These are phyloP conservation scores for Candida corydali DNA, from an alignment of 805 yeast genomes.

Conservation along the genomic window DNA sequence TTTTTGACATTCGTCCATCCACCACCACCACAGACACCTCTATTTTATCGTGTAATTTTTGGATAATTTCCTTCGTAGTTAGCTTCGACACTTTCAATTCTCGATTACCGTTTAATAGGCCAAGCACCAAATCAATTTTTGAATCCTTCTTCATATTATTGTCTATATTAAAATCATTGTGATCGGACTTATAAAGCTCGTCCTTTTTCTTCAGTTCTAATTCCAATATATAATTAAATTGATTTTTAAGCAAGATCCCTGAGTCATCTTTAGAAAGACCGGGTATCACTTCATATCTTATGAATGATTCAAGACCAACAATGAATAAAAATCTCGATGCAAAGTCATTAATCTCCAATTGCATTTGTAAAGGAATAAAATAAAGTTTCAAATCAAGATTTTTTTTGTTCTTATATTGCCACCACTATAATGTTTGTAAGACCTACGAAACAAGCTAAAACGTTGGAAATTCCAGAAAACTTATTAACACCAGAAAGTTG, in stretches of 20 bases:
- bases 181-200: constrained; percentile 2
- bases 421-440: constrained; percentile 1
- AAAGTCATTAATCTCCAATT: neutral
- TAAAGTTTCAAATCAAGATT: constrained; percentile 1
- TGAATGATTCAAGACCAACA: neutral
- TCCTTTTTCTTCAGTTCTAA: neutral
- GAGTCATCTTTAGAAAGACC: neutral
- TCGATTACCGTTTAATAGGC: neutral
- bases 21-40: neutral
- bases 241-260: neutral
- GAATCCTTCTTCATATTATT: neutral
- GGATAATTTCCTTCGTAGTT: constrained; percentile 1
- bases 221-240: neutral
- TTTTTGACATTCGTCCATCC: neutral
- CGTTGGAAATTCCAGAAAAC: constrained; percentile 1
- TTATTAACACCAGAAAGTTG: constrained; percentile 31
- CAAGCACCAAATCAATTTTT: constrained; percentile 1
- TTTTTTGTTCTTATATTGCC: neutral
- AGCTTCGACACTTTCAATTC: constrained; percentile 1
- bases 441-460: neutral
- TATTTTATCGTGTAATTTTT: neutral
- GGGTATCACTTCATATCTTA: neutral
- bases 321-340: neutral
- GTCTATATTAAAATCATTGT: neutral
- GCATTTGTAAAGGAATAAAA: too few relatives aligned